A percentile compares a stretch with the other conserved stretches of the same genome.
These are phyloP conservation scores for Diospyros lotus DNA, from an alignment of 148 eudicot genomes.

Conservation along the genomic window DNA sequence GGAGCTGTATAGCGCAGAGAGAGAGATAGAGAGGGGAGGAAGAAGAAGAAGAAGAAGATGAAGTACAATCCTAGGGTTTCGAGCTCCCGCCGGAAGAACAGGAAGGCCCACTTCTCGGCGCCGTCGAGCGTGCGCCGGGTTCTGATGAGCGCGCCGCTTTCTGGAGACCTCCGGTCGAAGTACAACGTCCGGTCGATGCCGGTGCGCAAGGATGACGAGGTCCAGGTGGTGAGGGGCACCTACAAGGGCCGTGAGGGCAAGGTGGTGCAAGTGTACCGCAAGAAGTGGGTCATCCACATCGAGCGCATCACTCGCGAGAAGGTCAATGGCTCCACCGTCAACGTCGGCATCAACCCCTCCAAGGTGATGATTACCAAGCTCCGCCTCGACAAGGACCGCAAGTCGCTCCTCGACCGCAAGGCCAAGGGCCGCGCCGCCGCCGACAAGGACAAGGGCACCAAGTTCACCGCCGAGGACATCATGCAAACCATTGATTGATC, in stretches of 20 bases:
- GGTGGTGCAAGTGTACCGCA: conserved; percentile 63
- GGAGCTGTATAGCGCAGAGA: neutral
- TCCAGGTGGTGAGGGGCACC: conserved; percentile 61
- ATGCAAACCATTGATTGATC: conserved; percentile 45
- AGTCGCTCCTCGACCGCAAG: conserved; percentile 55
- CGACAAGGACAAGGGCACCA: conserved; percentile 66
- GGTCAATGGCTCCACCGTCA: conserved; percentile 69
- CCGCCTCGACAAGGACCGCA: conserved; percentile 61
- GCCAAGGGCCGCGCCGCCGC: conserved; percentile 65
- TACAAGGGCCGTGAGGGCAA: conserved; percentile 78
- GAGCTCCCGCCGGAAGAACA: conserved; percentile 59
- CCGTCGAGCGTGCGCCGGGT: conserved; percentile 72
- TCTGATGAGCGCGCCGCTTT: conserved; percentile 60
- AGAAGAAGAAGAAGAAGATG: conserved; percentile 32
- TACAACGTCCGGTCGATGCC: conserved; percentile 66
- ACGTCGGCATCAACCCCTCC: conserved; percentile 59
- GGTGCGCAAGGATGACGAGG: conserved; percentile 74
- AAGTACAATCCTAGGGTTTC: conserved; percentile 67
- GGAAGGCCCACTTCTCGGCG: conserved; percentile 74
- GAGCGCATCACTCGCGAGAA: conserved; percentile 72
- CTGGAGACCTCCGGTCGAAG: conserved; percentile 55
- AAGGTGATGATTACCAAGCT: conserved; percentile 59
- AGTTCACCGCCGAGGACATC: conserved; percentile 55
- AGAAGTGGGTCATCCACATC: conserved; percentile 71
- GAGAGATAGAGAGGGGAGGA: conserved; percentile 5